A percentile compares a stretch with the other conserved stretches of the same genome.
phyloP scores from a whole-genome alignment of 2,329 filamentous ascomycete species.

The Botrytis galanthina region DNA sequence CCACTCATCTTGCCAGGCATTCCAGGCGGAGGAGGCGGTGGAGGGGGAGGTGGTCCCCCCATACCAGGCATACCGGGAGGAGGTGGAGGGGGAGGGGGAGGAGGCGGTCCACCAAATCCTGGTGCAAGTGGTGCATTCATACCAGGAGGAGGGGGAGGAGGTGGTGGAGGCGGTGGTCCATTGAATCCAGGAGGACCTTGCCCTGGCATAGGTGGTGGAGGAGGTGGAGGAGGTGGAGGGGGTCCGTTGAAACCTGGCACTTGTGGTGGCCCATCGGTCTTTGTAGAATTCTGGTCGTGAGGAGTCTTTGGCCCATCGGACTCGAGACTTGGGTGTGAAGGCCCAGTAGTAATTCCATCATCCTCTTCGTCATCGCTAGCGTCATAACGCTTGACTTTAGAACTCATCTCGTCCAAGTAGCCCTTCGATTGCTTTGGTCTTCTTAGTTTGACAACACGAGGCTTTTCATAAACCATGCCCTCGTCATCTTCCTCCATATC shows the following conservation, averaged over 20 bases:
- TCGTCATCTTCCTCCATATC: conserved; percentile 47
- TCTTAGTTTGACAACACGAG: conserved; percentile 74
- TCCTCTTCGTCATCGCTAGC: conserved; percentile 49
- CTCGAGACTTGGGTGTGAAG: conserved; percentile 73
- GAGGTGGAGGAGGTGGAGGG: conserved; percentile 41
- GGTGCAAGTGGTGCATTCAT: conserved; percentile 8
- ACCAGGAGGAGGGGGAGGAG: conserved; percentile 39
- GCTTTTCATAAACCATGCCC: conserved; percentile 63
- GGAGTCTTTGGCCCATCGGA: conserved; percentile 60
- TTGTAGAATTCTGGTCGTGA: conserved; percentile 35
- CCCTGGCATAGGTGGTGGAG: conserved; percentile 42
- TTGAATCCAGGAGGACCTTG: conserved; percentile 33
- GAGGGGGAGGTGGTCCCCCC: conserved; percentile 42
- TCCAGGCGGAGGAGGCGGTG: conserved; percentile 52
- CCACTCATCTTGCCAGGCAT: conserved; percentile 69
- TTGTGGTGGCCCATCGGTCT: conserved; percentile 37
- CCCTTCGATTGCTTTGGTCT: conserved; percentile 60
- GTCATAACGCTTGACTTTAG: conserved; percentile 71
- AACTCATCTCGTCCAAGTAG: conserved; percentile 69
- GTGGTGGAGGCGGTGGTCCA: conserved; percentile 42
- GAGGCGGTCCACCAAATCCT: conserved; percentile 39
- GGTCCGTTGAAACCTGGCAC: conserved; percentile 36
- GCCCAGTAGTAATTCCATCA: conserved; percentile 69
- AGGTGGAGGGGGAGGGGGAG: conserved; percentile 45
- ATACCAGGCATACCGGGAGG: conserved; percentile 46